Base-by-base conservation (phyloP, 192 early-diverging fungal species). In the Umbelopsis isabellina region DNA sequence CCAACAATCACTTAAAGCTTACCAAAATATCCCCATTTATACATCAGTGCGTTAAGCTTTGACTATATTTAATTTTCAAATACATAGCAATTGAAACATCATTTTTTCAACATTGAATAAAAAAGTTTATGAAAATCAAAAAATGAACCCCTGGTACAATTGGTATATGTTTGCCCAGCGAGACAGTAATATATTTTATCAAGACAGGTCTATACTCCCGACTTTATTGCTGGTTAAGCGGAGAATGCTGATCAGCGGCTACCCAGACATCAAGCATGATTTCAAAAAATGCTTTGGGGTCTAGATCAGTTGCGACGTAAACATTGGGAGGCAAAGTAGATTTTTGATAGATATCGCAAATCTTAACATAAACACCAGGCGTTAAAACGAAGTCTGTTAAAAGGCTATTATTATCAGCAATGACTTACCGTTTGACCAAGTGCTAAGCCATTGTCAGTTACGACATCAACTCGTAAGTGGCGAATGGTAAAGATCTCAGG, bases 201-300 rank as follows among this genome's bases (percentile, higher is more conserved):
- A 41, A 10, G 2, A 41, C 37, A 41, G 37, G 37, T 9, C 10
- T 6, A 37, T 37, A 37, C 10, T 41, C 7, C 10, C 37, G 2
- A n/a, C 6, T 41, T 27, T 27, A 41, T 18, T 15, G 22, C n/a
- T 12, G 41, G 67, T 72, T 72, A 2, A 72, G 49, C 9, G 71
- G 71, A 35, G 71, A 72, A 16, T 46, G 71, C 4, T 35, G 25
- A 27, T 72, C 65, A 22, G 71, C 71, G 2, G 44, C 48, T 6
- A 53, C 53, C 64, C 71, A 72, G 21, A 49, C 65, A 65, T 64
- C 47, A 20, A 72, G 45, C 71, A 72, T 72, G 20, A 72, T 49
- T 27, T 66, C 48, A 49, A 72, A 66, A 48, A 72, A 65, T 9
- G 61, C 71, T 18, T 65, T 27, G 11, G 71, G 1, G 27, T 72